These are phyloP conservation scores for Lindgomyces ingoldianus DNA, from an alignment of 495 filamentous ascomycete genomes.

Conservation along the genomic window DNA sequence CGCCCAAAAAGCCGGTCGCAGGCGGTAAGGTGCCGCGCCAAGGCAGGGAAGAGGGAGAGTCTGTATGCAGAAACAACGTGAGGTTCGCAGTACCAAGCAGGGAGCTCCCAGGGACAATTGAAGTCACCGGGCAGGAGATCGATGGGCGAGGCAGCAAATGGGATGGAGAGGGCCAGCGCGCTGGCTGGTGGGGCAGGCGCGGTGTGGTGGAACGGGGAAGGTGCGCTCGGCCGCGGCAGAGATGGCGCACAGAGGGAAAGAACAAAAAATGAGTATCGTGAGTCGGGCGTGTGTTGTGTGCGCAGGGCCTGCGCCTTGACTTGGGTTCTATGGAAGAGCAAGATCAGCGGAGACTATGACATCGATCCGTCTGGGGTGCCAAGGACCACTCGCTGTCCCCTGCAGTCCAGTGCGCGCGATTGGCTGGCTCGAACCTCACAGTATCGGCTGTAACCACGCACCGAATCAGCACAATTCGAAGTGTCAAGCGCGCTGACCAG, in stretches of 20 bases:
- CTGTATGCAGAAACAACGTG: background rate
- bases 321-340: background rate
- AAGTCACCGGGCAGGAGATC: background rate
- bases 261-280: background rate
- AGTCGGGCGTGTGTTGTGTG: background rate
- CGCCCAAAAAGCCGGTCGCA: background rate
- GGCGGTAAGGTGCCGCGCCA: background rate
- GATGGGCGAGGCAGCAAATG: slow-evolving; percentile 16
- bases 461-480: too few species aligned
- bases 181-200: background rate
- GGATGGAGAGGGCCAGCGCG: background rate
- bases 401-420: background rate
- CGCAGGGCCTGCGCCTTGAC: background rate
- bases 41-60: background rate
- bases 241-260: background rate
- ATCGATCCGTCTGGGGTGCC: slow-evolving; percentile 6
- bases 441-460: too few species aligned
- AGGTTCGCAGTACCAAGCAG: slow-evolving; percentile 7
- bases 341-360: slow-evolving; percentile 21
- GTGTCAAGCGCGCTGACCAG: too few species aligned
- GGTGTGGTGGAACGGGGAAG: background rate
- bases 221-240: background rate
- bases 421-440: too few species aligned
- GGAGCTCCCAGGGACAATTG: slow-evolving; percentile 2
- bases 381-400: background rate